Base-by-base conservation (phyloP, 768 basidiomycete genomes). In the Termitomyces sp. region DNA sequence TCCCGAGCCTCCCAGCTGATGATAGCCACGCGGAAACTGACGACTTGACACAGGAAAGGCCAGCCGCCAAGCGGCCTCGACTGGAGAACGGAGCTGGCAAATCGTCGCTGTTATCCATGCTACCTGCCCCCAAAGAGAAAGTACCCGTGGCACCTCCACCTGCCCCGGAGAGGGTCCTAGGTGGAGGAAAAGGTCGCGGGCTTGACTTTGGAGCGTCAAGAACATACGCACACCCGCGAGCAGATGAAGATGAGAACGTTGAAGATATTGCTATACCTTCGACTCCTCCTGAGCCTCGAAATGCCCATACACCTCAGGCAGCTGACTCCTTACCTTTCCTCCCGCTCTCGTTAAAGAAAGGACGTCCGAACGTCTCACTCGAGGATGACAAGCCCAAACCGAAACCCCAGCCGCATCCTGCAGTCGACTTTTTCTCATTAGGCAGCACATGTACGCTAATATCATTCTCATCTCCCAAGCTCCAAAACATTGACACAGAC, bases 51-150 rank as follows among this genome's bases (percentile, higher is more conserved):
- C 65, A 65, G 26, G 73, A 76, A 68, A 63, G 74, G 62, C 87
- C 84, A 40, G 75, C 80, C 2, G 74, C 83, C 40, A 91, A 90
- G 71, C 86, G 79, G 58, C 73, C 77, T 18, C 77, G 81, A 26
- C 61, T 82, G 40, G 76, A 78, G 35, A 59, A 78, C 22, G 82
- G 85, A 8, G 82, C 82, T 28, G 88, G 88, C 10, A 67, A 68
- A 13, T 92, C 90, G 0, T 80, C 83, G 2, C 67, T 92, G 49
- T 65, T 92, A 33, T 79, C 80, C 9, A 90, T 91, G 85, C 76
- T 92, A 11, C 90, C 90, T 35, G 80, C 84, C 0, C 90, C 90
- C 5, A 90, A 86, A 70, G 80, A 81, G 67, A 73, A 76, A 55
- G 66, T 71, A 24, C 76, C 81, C 10, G 67, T 76, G n/a, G 65